These are phyloP conservation scores for Penicillium sp. DNA, from an alignment of 2,329 filamentous ascomycete genomes.

Conservation along the genomic window DNA sequence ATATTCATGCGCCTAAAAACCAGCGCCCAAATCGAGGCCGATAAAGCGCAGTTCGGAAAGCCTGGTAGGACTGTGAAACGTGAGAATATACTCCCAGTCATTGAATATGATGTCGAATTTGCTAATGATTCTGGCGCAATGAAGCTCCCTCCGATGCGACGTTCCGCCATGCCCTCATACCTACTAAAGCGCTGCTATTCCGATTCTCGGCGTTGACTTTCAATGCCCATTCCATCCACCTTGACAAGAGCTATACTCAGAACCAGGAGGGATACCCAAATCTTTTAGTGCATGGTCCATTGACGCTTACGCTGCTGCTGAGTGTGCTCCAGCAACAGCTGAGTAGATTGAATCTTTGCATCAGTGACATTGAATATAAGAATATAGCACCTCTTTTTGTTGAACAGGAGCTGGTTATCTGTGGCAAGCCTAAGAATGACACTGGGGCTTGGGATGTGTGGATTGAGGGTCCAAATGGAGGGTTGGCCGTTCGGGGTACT, in stretches of 20 bases:
- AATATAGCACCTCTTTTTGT: constrained; percentile 81
- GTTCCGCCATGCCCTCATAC: constrained; percentile 60
- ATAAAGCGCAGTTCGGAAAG: constrained; percentile 23
- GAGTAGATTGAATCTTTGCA: constrained; percentile 27
- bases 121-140: constrained; percentile 18
- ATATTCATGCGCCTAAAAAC: constrained; percentile 60
- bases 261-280: constrained; percentile 70
- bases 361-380: constrained; percentile 68
- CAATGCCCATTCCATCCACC: constrained; percentile 89
- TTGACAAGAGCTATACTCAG: constrained; percentile 69
- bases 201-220: constrained; percentile 87
- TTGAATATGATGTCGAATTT: not conserved
- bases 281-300: constrained; percentile 81
- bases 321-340: constrained; percentile 61
- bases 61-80: constrained; percentile 33
- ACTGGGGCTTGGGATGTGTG: constrained; percentile 58
- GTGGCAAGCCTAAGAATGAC: constrained; percentile 53
- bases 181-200: constrained; percentile 72
- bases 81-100: constrained; percentile 26
- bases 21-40: constrained; percentile 32
- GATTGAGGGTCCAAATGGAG: constrained; percentile 61
- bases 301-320: constrained; percentile 75
- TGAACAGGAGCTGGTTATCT: constrained; percentile 67
- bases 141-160: constrained; percentile 52
- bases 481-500: constrained; percentile 62